Evolutionary conservation across 208 protist genomes (phyloP), one percentile per base, ranked within the genome.

Genomic region (Acanthamoeba triangularis): DNA sequence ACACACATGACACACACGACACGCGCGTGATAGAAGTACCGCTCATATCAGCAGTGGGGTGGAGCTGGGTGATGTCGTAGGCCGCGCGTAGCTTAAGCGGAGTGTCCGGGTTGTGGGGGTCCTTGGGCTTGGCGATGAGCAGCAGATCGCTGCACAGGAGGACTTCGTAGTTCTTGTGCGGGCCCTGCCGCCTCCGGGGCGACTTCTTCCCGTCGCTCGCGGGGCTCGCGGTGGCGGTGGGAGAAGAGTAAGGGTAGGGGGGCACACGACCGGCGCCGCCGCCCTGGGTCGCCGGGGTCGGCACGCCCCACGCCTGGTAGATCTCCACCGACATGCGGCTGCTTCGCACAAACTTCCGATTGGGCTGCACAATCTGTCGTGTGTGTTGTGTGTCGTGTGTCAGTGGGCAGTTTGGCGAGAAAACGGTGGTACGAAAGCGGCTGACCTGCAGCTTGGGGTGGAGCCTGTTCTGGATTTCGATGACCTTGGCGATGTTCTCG

Each of bases 341-440:
- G 44, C 65, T 74, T 74, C 65, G 25, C 25, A 74, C 65, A 74
- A 74, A 74, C 65, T 74, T 74, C 18, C 65, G 65, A 25, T 74
- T 74, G 23, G 65, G 65, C 28, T 74, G 65, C 33, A 74, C 65
- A 30, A 74, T 74, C 65, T 74, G 65, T 30, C 3, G 10, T 37
- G 37, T 41, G 3, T 41, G 37, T 41, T 41, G 37, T 41, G 37
- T 41, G 37, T 41, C 37, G 37, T 41, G 37, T 41, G 65, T n/a
- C 65, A 74, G 33, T 20, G 5, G 65, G 10, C 2, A 30, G 65
- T 74, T 74, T 20, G 20, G 16, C 2, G 20, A 25, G 20, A 61
- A 61, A 2, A 61, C 2, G 11, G 54, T 61, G 20, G 54, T 23
- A 61, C 20, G 54, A 25, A 13, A 61, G 54, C 16, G 54, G 20